These are phyloP conservation scores for Sarcodon aspratus DNA, from an alignment of 768 basidiomycete genomes.

Conservation along the genomic window DNA sequence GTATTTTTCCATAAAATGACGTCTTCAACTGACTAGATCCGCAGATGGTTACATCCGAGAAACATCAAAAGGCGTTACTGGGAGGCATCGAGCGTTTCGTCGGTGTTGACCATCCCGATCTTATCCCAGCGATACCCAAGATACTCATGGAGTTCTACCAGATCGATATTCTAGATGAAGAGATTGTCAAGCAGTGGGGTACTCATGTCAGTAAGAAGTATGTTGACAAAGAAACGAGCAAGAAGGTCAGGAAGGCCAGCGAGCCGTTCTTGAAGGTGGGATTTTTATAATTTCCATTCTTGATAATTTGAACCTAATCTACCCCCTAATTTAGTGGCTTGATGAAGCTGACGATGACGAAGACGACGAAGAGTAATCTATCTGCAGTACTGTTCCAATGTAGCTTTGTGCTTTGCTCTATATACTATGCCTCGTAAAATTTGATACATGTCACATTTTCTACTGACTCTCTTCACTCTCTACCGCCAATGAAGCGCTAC, in stretches of 20 bases:
- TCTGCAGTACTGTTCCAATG: not conserved
- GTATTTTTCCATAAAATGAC: constrained; percentile 1
- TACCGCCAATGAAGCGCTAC: too few relatives aligned
- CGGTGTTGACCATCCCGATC: constrained; percentile 63
- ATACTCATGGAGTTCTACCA: constrained; percentile 94
- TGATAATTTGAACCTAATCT: not conserved
- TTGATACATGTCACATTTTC: too few relatives aligned
- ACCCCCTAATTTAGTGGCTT: constrained; percentile 65
- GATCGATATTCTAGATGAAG: constrained; percentile 85
- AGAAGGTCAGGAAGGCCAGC: constrained; percentile 91
- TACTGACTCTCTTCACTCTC: too few relatives aligned
- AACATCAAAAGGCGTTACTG: constrained; percentile 88
- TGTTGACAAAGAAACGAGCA: constrained; percentile 88
- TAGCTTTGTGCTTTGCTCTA: too few relatives aligned
- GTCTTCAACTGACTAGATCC: not conserved
- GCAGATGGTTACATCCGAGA: constrained; percentile 85
- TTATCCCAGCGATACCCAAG: constrained; percentile 69
- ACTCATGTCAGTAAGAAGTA: constrained; percentile 96
- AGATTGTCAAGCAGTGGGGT: constrained; percentile 84
- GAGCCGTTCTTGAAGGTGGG: constrained; percentile 87
- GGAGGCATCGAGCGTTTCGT: constrained; percentile 87
- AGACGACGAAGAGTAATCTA: constrained; percentile 26
- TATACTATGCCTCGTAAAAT: too few relatives aligned
- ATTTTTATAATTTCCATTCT: constrained; percentile 1
- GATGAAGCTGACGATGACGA: constrained; percentile 81